Evolutionary conservation across 2,329 filamentous ascomycete species (phyloP), one percentile per base, ranked within the genome.

Genomic region (Xylaria sp.): DNA sequence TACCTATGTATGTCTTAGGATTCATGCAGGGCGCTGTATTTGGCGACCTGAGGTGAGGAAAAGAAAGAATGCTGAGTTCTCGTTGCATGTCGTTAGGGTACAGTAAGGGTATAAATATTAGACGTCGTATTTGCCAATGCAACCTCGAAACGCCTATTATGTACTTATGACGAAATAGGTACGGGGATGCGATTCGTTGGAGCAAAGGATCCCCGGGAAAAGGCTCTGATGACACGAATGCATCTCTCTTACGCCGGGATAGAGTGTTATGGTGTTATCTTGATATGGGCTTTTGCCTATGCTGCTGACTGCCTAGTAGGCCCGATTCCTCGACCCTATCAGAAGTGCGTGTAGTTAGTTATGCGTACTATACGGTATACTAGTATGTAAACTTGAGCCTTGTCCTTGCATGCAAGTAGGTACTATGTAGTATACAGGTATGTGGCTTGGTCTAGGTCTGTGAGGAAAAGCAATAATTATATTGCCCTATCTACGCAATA

Each of bases 1-100:
- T n/a, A n/a, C n/a, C n/a, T n/a, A 22, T 44, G 42, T n/a, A 42
- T 20, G 5, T 1, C n/a, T 7, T 42, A 44, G 42, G 45, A 56
- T 22, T 59, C 33, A 66, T 70, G 69, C 69, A 66, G 5, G 36
- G 31, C 62, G 63, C 66, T 61, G 25, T 51, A 67, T 63, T 61
- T 56, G 60, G 59, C 56, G 60, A 54, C 53, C 63, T 31, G 54
- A 61, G 42, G 63, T 63, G 54, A 62, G 61, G n/a, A 61, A 50
- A 61, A 51, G 42, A 33, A 59, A 57, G 22, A 44, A 2, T 2
- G n/a, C n/a, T n/a, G n/a, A n/a, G n/a, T n/a, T n/a, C n/a, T n/a
- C n/a, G n/a, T n/a, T n/a, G n/a, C n/a, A n/a, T n/a, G n/a, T n/a
- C n/a, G n/a, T n/a, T n/a, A n/a, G n/a, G n/a, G n/a, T n/a, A n/a